Percentiles rank a stretch among this genome's conserved stretches.
These are phyloP conservation scores for Pseudozyma hubeiensis DNA, from an alignment of 1,284 basidiomycete species.

Conservation along the genomic window DNA sequence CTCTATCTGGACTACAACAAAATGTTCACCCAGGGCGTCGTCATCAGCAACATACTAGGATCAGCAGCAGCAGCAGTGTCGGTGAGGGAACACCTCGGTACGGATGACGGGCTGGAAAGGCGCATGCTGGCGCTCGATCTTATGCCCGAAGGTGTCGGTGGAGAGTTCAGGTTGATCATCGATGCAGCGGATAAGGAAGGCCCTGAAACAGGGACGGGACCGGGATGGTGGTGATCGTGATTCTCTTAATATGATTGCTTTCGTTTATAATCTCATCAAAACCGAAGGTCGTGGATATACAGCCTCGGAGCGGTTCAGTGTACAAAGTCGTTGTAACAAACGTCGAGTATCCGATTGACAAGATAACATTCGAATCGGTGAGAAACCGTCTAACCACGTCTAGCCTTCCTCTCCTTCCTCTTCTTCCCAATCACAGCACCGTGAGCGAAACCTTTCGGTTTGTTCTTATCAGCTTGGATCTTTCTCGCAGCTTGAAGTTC, in stretches of 20 bases:
- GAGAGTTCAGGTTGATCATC: constrained; percentile 45
- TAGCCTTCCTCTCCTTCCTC: constrained; percentile 56
- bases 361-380: no score
- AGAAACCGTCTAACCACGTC: constrained; percentile 13
- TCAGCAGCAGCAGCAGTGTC: constrained; percentile 28
- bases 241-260: neutral
- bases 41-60: constrained; percentile 31
- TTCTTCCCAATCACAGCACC: constrained; percentile 65
- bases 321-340: no score
- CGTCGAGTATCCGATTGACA: no score
- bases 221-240: constrained; percentile 43
- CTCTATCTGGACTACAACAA: constrained; percentile 52
- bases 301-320: no score
- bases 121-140: constrained; percentile 44
- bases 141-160: constrained; percentile 30
- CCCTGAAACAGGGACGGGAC: constrained; percentile 42
- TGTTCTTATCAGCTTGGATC: constrained; percentile 39
- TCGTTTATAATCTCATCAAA: neutral
- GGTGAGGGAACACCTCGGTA: constrained; percentile 38
- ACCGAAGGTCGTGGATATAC: no score
- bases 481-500: constrained; percentile 31
- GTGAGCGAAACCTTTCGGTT: constrained; percentile 38
- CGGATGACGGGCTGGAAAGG: constrained; percentile 36
- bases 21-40: constrained; percentile 55
- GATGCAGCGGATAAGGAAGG: constrained; percentile 50